Evolutionary conservation across 257 asterid genomes (phyloP).

Genomic region (Ocimum tenuiflorum): DNA sequence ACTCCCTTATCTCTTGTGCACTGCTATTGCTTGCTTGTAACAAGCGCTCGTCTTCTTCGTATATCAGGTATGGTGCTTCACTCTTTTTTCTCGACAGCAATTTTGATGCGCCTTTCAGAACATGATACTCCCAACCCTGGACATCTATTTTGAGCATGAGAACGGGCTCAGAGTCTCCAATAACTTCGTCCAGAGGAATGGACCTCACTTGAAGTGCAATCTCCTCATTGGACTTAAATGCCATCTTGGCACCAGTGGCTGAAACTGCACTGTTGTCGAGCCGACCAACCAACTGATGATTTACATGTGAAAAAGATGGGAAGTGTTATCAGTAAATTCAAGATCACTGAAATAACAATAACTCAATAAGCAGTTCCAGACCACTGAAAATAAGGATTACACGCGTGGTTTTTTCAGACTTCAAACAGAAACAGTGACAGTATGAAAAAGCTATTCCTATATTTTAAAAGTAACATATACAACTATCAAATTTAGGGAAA

Average conservation of each 20-base stretch:
- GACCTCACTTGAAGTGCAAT: conserved; percentile 70
- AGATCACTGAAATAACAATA: neutral
- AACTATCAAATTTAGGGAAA: neutral
- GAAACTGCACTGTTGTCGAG: conserved; percentile 97
- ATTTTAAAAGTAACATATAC: neutral
- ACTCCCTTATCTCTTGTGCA: conserved; percentile 63
- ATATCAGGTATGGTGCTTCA: conserved; percentile 89
- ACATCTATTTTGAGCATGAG: conserved; percentile 84
- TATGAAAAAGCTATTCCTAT: neutral
- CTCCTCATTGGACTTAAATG: conserved; percentile 91
- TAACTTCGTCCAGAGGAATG: conserved; percentile 69
- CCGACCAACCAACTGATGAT: conserved; percentile 76
- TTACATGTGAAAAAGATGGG: conserved; percentile 10
- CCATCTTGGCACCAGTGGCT: conserved; percentile 85
- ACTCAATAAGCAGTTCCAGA: neutral
- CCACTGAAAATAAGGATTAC: neutral
- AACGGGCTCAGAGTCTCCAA: conserved; percentile 59
- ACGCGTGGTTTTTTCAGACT: neutral
- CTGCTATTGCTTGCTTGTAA: conserved; percentile 92
- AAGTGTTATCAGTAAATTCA: neutral
- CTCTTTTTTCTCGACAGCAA: conserved; percentile 70
- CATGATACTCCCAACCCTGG: conserved; percentile 99
- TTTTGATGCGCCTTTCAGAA: conserved; percentile 79
- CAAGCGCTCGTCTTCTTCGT: conserved; percentile 91
- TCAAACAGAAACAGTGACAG: neutral